Base-by-base conservation (phyloP, 768 basidiomycete genomes). In the Termitomyces sp. region DNA sequence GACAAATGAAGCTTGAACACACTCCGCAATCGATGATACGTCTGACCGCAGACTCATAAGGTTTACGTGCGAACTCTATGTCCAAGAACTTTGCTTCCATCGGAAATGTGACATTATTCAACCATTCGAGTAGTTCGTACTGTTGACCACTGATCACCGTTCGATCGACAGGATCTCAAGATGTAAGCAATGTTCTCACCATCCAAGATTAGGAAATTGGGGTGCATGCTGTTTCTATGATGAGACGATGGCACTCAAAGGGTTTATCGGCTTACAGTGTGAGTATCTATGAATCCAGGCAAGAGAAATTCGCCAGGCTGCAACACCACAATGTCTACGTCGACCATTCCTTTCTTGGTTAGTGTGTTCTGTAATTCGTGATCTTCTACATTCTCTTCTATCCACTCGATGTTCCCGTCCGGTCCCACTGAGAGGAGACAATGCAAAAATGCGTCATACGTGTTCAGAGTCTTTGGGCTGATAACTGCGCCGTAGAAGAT, bases 241-340 rank as follows among this genome's bases (percentile, higher is more conserved):
- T 47, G 18, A 54, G 20, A 20, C 20, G 4, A 27, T 27, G 27
- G 27, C 27, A 27, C 27, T 27, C 27, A 27, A 27, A 27, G 4
- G 15, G 8, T 4, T 12, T 9, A 20, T 31, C 5, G n/a, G 70
- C 88, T 68, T 68, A 94, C 94, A 36, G 89, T 91, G 72, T 96
- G 94, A 33, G 94, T 96, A 76, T 97, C 95, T 55, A 95, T 76
- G 69, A 96, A 85, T 4, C 95, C 95, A 6, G 95, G 95, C 67
- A 93, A 83, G 57, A 96, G 66, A 68, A 94, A 95, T 62, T 86
- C 78, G 16, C 83, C 84, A 3, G 77, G 70, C 12, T 70, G 70
- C 49, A 87, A 67, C n/a, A 58, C 57, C 9, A 81, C 67, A 5
- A 84, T 66, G 20, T 80, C 70, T 6, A 80, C 68, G 45, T 81